Base-by-base conservation (phyloP, 2,329 filamentous ascomycete genomes). In the Pestalotiopsis sp. region DNA sequence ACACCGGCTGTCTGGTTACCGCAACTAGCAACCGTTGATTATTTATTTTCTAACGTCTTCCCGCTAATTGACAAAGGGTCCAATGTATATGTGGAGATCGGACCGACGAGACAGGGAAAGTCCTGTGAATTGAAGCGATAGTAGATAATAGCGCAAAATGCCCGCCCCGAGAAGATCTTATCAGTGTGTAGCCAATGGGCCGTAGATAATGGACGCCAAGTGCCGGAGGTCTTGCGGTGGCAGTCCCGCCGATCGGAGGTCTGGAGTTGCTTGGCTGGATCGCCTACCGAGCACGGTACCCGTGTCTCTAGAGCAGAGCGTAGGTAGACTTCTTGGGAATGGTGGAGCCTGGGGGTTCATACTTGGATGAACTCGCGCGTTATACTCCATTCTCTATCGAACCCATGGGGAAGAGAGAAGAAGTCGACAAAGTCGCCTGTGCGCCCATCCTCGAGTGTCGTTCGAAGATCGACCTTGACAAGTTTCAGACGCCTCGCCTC, bases 341-440 rank as follows among this genome's bases (percentile, higher is more conserved):
- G 13, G n/a, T 60, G n/a, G 26, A 38, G 30, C n/a, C 24, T 9
- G 30, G 20, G 20, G 10, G n/a, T 17, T 64, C 61, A 64, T 20
- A 24, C 38, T 22, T 35, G n/a, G n/a, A 64, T 48, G 61, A 64
- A 64, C 9, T 64, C 61, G 17, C 22, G 39, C n/a, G 61, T 24
- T 26, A 64, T 48, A 35, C 39, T 48, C 61, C 61, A 64, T 22
- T 52, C 61, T 26, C 44, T 10, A n/a, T 64, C 39, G 22, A 44
- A 64, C 20, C 61, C 61, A 44, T 64, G 20, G 20, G 61, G 61
- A 4, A 64, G 38, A 10, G 61, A 48, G 39, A 48, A 24, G 35
- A 64, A 64, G n/a, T 64, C 61, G 13, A 64, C 61, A 24, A 48
- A 52, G 39, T 64, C 61, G 17, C 61, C 61, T 13, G n/a, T 64